Percentiles rank a stretch among this genome's conserved stretches.
These are phyloP conservation scores for Fusarium scirpi DNA, from an alignment of 2,329 filamentous ascomycete species.

Conservation along the genomic window DNA sequence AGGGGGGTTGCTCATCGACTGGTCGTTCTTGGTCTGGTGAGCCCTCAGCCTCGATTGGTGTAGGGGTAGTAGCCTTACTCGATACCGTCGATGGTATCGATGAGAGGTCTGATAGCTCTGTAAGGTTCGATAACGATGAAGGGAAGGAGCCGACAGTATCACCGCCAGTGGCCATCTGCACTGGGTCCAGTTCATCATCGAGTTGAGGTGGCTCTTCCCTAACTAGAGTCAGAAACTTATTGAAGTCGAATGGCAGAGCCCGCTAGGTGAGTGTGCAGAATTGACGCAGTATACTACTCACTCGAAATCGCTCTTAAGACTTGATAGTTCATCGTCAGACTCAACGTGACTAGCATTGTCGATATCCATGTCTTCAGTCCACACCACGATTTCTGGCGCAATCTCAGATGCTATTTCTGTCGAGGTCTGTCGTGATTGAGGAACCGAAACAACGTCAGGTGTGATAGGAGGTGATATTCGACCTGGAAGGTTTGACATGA, in stretches of 20 bases:
- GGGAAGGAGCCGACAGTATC: slow-evolving; percentile 57
- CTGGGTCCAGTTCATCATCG: slow-evolving; percentile 33
- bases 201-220: slow-evolving; percentile 42
- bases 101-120: slow-evolving; percentile 68
- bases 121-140: slow-evolving; percentile 65
- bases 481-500: slow-evolving; percentile 45
- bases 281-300: slow-evolving; percentile 41
- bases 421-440: slow-evolving; percentile 51
- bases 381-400: slow-evolving; percentile 59
- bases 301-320: slow-evolving; percentile 42
- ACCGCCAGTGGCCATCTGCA: slow-evolving; percentile 32
- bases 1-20: slow-evolving; percentile 31
- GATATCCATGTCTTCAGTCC: slow-evolving; percentile 57
- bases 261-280: neutral
- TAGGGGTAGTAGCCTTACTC: slow-evolving; percentile 74
- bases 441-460: slow-evolving; percentile 40
- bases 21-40: slow-evolving; percentile 39
- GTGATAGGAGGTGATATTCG: slow-evolving; percentile 48
- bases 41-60: slow-evolving; percentile 62
- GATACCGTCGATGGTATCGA: slow-evolving; percentile 66
- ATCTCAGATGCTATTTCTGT: slow-evolving; percentile 53
- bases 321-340: slow-evolving; percentile 43
- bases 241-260: slow-evolving; percentile 2
- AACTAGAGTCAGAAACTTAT: slow-evolving; percentile 20
- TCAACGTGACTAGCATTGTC: slow-evolving; percentile 37